These are phyloP conservation scores for Stephanocyclus meneghinianus DNA, from an alignment of 352 stramenopile species.

Conservation along the genomic window DNA sequence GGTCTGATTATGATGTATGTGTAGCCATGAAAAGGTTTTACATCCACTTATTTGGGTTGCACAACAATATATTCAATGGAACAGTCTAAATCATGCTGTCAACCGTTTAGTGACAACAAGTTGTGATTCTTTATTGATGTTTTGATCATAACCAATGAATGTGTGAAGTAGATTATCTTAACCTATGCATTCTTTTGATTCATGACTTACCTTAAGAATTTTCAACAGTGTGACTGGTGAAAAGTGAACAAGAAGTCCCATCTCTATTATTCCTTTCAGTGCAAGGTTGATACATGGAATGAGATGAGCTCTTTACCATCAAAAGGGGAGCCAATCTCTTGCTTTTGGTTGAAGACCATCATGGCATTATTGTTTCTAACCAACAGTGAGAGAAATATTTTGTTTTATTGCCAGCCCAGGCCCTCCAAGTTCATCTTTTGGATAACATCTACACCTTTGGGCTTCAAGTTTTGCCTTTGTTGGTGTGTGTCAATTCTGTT, in stretches of 20 bases:
- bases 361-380: slow-evolving; percentile 91
- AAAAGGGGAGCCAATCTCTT: slow-evolving; percentile 46
- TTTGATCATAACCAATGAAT: too few species aligned
- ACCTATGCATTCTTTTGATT: too few species aligned
- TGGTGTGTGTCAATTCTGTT: slow-evolving; percentile 9
- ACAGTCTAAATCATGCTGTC: too few species aligned
- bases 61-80: too few species aligned
- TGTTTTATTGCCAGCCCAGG: slow-evolving; percentile 47
- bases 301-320: slow-evolving; percentile 33
- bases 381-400: slow-evolving; percentile 86
- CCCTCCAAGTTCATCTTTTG: slow-evolving; percentile 39
- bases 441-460: slow-evolving; percentile 44
- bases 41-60: too few species aligned
- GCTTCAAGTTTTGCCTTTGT: slow-evolving; percentile 38
- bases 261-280: not conserved
- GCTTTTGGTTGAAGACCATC: slow-evolving; percentile 68
- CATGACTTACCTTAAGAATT: not conserved
- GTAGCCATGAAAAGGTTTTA: too few species aligned
- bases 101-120: too few species aligned
- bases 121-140: too few species aligned
- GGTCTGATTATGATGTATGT: too few species aligned
- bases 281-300: slow-evolving; percentile 24
- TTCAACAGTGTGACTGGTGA: not conserved
- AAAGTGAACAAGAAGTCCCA: slow-evolving; percentile 40
- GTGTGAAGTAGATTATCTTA: too few species aligned